Conservation (phyloP, 345 rosid genomes). For the Arabis alpina region DNA sequence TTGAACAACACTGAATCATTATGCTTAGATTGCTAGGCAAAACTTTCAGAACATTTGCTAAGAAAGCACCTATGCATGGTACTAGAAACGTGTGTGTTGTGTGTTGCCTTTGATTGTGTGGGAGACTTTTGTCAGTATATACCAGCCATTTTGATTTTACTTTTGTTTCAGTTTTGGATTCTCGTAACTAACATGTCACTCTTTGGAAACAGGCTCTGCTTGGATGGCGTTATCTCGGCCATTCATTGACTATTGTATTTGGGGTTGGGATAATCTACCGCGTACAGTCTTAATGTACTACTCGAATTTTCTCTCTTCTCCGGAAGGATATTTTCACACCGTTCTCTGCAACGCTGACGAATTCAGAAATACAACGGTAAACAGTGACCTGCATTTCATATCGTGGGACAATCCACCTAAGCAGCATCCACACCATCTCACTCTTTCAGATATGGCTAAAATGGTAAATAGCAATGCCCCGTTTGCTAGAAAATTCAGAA, state of each 20-base stretch:
- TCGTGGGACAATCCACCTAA: constrained; percentile 98
- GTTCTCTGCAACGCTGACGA: constrained; percentile 88
- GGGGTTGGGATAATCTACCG: constrained; percentile 99
- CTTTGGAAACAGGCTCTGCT: constrained; percentile 77
- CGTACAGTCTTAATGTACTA: constrained; percentile 91
- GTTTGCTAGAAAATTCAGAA: constrained; percentile 78
- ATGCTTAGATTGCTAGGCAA: too few species aligned
- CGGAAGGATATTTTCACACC: constrained; percentile 98
- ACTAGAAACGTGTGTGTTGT: background rate
- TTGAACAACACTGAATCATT: too few species aligned
- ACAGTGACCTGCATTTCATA: constrained; percentile 90
- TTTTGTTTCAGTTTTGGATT: background rate
- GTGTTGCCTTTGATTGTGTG: background rate
- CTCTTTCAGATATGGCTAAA: constrained; percentile 60
- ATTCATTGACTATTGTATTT: constrained; percentile 85
- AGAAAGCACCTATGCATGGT: background rate
- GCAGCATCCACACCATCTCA: constrained; percentile 95
- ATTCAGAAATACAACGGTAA: constrained; percentile 90
- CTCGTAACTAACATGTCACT: constrained; percentile 5
- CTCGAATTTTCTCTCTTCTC: constrained; percentile 90
- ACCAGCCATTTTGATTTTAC: background rate
- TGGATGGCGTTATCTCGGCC: constrained; percentile 98
- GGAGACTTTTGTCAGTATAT: background rate
- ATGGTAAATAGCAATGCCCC: constrained; percentile 90
- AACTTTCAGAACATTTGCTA: background rate